These are phyloP conservation scores for Zygosaccharomyces rouxii DNA, from an alignment of 805 yeast genomes.

Conservation along the genomic window DNA sequence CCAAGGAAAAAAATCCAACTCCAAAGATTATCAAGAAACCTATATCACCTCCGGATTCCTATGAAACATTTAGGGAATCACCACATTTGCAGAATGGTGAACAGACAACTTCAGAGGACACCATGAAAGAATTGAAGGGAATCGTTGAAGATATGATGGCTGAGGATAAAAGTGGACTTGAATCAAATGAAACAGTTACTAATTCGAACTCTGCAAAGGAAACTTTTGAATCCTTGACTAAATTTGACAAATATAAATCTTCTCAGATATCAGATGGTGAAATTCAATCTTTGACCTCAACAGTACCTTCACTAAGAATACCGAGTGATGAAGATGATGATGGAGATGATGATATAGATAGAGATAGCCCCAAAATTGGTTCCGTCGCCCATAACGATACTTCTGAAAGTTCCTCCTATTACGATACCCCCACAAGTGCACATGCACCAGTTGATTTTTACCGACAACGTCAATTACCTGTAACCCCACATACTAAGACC, in stretches of 20 bases:
- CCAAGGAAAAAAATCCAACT: not conserved
- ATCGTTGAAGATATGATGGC: slow-evolving; percentile 37
- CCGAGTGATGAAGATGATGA: slow-evolving; percentile 13
- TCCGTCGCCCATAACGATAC: not conserved
- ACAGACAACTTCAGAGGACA: slow-evolving; percentile 11
- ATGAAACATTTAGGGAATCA: not conserved
- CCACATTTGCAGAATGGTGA: not conserved
- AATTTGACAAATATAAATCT: slow-evolving; percentile 31
- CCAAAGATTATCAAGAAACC: not conserved
- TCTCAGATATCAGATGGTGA: slow-evolving; percentile 17
- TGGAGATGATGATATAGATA: slow-evolving; percentile 15
- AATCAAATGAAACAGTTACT: slow-evolving; percentile 7
- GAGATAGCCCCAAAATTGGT: slow-evolving; percentile 14
- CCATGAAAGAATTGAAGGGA: slow-evolving; percentile 33
- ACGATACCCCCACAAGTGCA: slow-evolving; percentile 4
- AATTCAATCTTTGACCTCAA: not conserved
- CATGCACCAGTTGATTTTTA: not conserved
- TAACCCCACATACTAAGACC: not conserved
- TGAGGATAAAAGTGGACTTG: slow-evolving; percentile 6
- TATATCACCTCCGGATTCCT: slow-evolving; percentile 3
- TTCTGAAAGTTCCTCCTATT: slow-evolving; percentile 4
- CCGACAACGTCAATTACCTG: slow-evolving; percentile 1
- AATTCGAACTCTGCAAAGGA: slow-evolving; percentile 14
- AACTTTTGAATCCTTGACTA: slow-evolving; percentile 28
- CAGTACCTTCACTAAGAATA: slow-evolving; percentile 8